Conservation (phyloP, 129 eudicot genomes). For the Tagetes erecta region DNA sequence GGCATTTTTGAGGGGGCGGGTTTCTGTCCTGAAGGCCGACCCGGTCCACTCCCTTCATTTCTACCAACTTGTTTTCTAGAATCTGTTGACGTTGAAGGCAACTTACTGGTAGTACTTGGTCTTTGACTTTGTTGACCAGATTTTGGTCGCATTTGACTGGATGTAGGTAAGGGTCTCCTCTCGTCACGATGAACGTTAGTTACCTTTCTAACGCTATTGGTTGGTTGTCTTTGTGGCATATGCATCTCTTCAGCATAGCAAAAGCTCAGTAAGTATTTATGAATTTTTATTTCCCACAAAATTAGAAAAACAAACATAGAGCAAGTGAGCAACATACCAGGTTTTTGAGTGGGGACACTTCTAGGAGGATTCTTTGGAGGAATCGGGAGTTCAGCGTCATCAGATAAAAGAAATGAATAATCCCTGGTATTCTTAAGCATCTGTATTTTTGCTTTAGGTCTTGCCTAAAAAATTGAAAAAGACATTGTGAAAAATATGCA, state of each 20-base stretch:
- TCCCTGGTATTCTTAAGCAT: conserved; percentile 79
- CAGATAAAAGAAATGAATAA: conserved; percentile 81
- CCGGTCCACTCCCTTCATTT: conserved; percentile 68
- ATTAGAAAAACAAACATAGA: conserved; percentile 16
- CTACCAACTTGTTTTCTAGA: conserved; percentile 52
- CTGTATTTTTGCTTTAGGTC: conserved; percentile 58
- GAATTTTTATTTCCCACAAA: neutral
- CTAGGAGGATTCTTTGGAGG: conserved; percentile 52
- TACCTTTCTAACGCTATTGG: conserved; percentile 41
- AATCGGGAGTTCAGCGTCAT: conserved; percentile 84
- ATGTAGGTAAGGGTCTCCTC: conserved; percentile 40
- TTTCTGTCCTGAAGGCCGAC: conserved; percentile 60
- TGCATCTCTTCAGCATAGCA: conserved; percentile 64
- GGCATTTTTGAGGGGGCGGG: conserved; percentile 44
- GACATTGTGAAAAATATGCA: conserved; percentile 11
- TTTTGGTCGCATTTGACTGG: conserved; percentile 45
- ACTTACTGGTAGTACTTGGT: conserved; percentile 40
- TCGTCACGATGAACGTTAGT: conserved; percentile 44
- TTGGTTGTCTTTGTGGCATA: conserved; percentile 51
- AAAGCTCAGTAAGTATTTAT: conserved; percentile 51
- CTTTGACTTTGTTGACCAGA: conserved; percentile 38
- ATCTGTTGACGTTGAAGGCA: conserved; percentile 36
- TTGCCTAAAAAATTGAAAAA: conserved; percentile 39
- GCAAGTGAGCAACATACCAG: conserved; percentile 53
- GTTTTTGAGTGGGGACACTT: conserved; percentile 38